Percentiles rank a stretch among this genome's conserved stretches.
Evolutionary conservation across 768 basidiomycete species (phyloP).

Genomic region (Boletus rubescentipes): DNA sequence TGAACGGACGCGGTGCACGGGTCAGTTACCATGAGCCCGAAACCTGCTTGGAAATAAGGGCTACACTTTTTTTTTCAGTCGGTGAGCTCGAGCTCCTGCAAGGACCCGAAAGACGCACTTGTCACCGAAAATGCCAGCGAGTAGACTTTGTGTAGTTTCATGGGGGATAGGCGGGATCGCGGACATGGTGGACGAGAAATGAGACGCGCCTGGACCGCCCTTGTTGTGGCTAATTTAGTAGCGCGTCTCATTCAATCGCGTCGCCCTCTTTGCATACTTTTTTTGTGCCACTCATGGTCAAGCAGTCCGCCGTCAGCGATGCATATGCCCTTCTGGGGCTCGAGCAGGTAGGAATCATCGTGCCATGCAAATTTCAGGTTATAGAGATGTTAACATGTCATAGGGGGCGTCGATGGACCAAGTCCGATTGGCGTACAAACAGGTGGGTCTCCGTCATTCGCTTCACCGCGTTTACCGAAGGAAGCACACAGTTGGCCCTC

Average conservation of each 20-base stretch:
- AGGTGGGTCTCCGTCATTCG: slow-evolving; percentile 40
- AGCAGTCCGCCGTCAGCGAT: slow-evolving; percentile 35
- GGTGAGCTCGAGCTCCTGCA: slow-evolving; percentile 13
- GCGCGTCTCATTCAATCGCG: slow-evolving; percentile 32
- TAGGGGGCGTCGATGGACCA: slow-evolving; percentile 61
- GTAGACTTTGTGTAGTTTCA: slow-evolving; percentile 18
- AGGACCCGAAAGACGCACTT: slow-evolving; percentile 53
- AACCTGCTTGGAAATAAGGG: slow-evolving; percentile 97
- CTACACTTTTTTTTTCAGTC: slow-evolving; percentile 54
- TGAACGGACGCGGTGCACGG: background rate
- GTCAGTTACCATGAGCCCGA: slow-evolving; percentile 84
- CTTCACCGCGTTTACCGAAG: background rate
- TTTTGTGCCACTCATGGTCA: slow-evolving; percentile 34
- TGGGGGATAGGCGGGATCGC: slow-evolving; percentile 1
- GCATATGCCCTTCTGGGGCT: slow-evolving; percentile 50
- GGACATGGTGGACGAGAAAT: slow-evolving; percentile 10
- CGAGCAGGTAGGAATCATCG: slow-evolving; percentile 42
- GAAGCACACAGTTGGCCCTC: slow-evolving; percentile 50
- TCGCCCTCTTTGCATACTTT: slow-evolving; percentile 17
- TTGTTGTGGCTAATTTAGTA: slow-evolving; percentile 16
- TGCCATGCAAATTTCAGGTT: too few species aligned
- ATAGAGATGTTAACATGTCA: background rate
- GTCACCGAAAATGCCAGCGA: slow-evolving; percentile 50
- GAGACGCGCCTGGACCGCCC: slow-evolving; percentile 2
- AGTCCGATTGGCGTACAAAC: slow-evolving; percentile 70